These are phyloP conservation scores for Toxicodendron radicans DNA, from an alignment of 345 rosid genomes.

Conservation along the genomic window DNA sequence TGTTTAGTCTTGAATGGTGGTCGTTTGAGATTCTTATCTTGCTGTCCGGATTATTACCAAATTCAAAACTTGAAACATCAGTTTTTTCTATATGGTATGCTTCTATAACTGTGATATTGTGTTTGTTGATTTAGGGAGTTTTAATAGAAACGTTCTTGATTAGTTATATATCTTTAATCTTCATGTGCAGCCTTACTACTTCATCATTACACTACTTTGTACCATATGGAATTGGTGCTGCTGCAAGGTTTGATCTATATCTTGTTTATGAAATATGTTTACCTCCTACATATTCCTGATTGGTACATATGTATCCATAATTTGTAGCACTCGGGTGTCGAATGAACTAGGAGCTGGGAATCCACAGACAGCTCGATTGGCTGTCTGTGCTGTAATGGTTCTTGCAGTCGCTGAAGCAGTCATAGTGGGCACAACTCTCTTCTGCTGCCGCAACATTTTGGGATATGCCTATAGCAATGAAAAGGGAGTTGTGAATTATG, in stretches of 20 bases:
- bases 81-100: constrained; percentile 62
- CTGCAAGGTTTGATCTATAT: background rate
- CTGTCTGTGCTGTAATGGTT: constrained; percentile 20
- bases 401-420: constrained; percentile 28
- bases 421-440: constrained; percentile 26
- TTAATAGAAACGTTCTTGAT: background rate
- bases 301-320: background rate
- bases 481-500: constrained; percentile 35
- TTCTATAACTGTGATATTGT: background rate
- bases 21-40: constrained; percentile 50
- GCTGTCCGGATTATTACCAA: constrained; percentile 53
- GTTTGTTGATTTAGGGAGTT: background rate
- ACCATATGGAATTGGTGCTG: constrained; percentile 41
- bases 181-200: constrained; percentile 42
- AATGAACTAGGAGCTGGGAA: constrained; percentile 58
- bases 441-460: constrained; percentile 26
- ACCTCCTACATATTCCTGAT: background rate
- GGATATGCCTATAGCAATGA: constrained; percentile 46
- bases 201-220: constrained; percentile 38
- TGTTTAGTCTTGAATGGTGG: constrained; percentile 66
- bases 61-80: constrained; percentile 65
- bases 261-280: background rate
- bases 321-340: constrained; percentile 41
- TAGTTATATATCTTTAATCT: background rate
- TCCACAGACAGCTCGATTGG: constrained; percentile 33